Percentiles rank a stretch among this genome's conserved stretches.
Conservation (phyloP, 176 grass and related monocot species). For the Dactylis glomerata region DNA sequence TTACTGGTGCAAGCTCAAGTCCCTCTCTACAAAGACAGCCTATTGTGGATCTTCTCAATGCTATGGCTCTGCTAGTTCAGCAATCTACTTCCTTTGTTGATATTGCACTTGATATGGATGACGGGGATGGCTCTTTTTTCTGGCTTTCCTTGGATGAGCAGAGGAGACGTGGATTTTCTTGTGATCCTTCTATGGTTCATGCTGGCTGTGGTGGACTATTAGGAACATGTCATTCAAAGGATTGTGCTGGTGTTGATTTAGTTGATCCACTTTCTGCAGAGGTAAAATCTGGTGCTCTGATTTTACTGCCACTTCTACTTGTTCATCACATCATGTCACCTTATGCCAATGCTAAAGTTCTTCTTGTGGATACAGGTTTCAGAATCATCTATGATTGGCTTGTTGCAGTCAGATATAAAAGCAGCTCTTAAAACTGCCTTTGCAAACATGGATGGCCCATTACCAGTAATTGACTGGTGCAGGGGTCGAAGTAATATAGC, state of each 20-base stretch:
- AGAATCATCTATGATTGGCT: slow-evolving; percentile 71
- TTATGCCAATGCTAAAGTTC: slow-evolving; percentile 8
- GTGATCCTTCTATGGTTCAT: slow-evolving; percentile 91
- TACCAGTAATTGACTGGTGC: slow-evolving; percentile 92
- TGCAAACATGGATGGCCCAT: slow-evolving; percentile 84
- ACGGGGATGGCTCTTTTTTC: slow-evolving; percentile 80
- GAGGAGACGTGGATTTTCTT: slow-evolving; percentile 72
- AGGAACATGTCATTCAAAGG: slow-evolving; percentile 86
- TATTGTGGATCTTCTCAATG: slow-evolving; percentile 87
- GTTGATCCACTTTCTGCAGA: slow-evolving; percentile 92
- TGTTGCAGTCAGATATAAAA: slow-evolving; percentile 96
- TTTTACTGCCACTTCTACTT: slow-evolving; percentile 30
- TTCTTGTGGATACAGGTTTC: slow-evolving; percentile 67
- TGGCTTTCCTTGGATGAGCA: slow-evolving; percentile 94
- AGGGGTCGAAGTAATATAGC: slow-evolving; percentile 57
- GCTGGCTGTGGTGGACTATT: slow-evolving; percentile 91
- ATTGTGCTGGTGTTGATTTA: slow-evolving; percentile 88
- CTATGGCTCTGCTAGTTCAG: slow-evolving; percentile 80
- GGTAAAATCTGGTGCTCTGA: slow-evolving; percentile 44
- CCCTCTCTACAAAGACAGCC: slow-evolving; percentile 54
- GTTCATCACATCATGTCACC: not conserved
- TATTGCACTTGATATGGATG: slow-evolving; percentile 79
- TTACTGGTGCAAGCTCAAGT: slow-evolving; percentile 45
- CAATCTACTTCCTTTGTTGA: slow-evolving; percentile 93
- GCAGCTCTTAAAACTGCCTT: slow-evolving; percentile 81